Evolutionary conservation across 768 basidiomycete genomes (phyloP).

Genomic region (Guyanaporus albipodus): DNA sequence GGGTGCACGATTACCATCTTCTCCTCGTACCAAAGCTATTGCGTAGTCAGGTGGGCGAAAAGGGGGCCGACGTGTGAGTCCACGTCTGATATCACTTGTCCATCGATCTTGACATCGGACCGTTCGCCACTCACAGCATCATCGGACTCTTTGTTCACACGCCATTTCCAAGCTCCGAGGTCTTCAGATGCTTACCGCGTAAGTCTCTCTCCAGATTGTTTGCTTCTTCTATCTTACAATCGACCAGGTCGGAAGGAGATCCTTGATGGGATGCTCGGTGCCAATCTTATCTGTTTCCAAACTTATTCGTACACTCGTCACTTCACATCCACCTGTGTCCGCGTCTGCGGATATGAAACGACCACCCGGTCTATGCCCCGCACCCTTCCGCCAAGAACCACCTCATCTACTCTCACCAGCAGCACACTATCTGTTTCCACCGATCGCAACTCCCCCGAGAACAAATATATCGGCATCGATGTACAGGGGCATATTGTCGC

Average conservation of each 20-base stretch:
- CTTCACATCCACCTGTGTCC: conserved; percentile 91
- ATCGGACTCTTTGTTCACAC: conserved; percentile 96
- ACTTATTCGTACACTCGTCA: conserved; percentile 95
- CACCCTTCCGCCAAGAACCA: background rate
- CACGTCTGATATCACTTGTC: background rate
- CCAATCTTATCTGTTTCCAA: conserved; percentile 96
- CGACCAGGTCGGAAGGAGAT: conserved; percentile 83
- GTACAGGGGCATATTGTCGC: conserved; percentile 80
- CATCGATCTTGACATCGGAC: background rate
- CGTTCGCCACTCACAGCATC: conserved; percentile 38
- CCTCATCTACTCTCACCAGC: conserved; percentile 6
- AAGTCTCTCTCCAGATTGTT: conserved; percentile 27
- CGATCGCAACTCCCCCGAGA: conserved; percentile 9
- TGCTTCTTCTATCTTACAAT: conserved; percentile 1
- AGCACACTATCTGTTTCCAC: background rate
- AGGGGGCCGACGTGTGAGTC: conserved; percentile 24
- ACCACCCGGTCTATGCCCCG: conserved; percentile 31
- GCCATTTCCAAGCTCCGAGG: conserved; percentile 94
- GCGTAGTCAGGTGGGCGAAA: conserved; percentile 53
- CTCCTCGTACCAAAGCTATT: conserved; percentile 86
- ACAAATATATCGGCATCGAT: conserved; percentile 55
- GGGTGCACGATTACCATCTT: conserved; percentile 96
- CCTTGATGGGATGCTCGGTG: conserved; percentile 96
- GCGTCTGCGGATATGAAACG: conserved; percentile 94
- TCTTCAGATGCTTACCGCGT: conserved; percentile 92